Percentiles rank a stretch among this genome's conserved stretches.
Evolutionary conservation across 495 filamentous ascomycete genomes (phyloP).

Genomic region (Aspergillus kassunensis): DNA sequence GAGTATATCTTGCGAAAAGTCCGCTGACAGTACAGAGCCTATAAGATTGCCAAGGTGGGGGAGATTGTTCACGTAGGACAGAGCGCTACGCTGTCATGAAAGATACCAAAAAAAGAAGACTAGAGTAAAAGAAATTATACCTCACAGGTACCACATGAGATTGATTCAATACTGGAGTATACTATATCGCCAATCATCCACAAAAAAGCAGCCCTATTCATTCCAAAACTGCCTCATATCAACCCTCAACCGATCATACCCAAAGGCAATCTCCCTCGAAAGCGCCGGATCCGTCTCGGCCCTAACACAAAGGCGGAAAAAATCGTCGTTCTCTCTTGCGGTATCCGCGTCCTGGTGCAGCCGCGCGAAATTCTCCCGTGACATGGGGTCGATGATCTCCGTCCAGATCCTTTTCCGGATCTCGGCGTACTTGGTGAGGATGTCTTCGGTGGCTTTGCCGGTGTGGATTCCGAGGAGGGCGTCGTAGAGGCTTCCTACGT

Average conservation of each 20-base stretch:
- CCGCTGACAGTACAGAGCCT: too few species aligned
- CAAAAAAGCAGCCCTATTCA: too few species aligned
- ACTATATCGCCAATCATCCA: too few species aligned
- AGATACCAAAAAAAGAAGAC: too few species aligned
- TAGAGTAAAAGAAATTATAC: too few species aligned
- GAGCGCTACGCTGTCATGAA: too few species aligned
- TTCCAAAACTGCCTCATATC: conserved; percentile 32
- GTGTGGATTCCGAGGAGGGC: conserved; percentile 53
- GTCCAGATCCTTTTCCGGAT: conserved; percentile 53
- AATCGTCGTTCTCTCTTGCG: conserved; percentile 32
- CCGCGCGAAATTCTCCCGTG: conserved; percentile 45
- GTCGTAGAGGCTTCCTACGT: conserved; percentile 56
- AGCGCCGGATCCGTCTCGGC: conserved; percentile 24
- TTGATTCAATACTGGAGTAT: too few species aligned
- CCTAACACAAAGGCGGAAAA: conserved; percentile 29
- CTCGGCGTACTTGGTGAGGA: conserved; percentile 55
- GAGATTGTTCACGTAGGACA: too few species aligned
- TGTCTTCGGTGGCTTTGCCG: conserved; percentile 50
- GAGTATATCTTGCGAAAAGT: too few species aligned
- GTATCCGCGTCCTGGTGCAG: conserved; percentile 36
- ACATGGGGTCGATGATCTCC: conserved; percentile 53
- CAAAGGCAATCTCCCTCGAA: conserved; percentile 23
- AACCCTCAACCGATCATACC: conserved; percentile 25
- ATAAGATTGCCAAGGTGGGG: too few species aligned
- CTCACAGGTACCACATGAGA: too few species aligned